Base-by-base conservation (phyloP, 2,329 filamentous ascomycete species). In the Penicillium sp. region DNA sequence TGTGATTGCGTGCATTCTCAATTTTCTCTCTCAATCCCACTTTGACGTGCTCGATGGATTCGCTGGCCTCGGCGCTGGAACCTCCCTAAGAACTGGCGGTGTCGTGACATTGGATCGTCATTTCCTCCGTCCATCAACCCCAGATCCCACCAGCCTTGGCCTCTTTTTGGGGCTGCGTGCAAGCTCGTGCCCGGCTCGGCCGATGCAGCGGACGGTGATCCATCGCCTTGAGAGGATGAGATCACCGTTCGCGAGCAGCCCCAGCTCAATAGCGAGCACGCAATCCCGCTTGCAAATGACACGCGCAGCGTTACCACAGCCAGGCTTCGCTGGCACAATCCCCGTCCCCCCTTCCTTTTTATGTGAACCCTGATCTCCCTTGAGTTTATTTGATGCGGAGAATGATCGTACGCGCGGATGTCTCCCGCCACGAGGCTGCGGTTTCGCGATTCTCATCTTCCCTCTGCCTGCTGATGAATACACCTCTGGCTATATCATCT, bases 251-350 rank as follows among this genome's bases (percentile, higher is more conserved):
- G 36, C 36, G 30, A 17, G 21, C 17, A 16, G 27, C 33, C 28
- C 36, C 19, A 40, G 45, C 30, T 43, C 36, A 25, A 49, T 55
- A 47, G 44, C 46, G 56, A 65, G 60, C 63, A 65, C 62, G 63
- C 62, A 59, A 65, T 64, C 57, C 47, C 49, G 52, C 50, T 54
- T 48, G 48, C 45, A 54, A 50, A 65, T 65, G 60, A 54, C 59
- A 59, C 33, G 48, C 50, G 56, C 50, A 47, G 43, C 54, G 45
- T 51, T 52, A 45, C 49, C 45, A 37, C 47, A 54, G 46, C 36
- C 49, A 40, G 47, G 48, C 33, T 41, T 40, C 31, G 36, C 38
- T 41, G 41, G 41, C 40, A 39, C 40, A 28, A 33, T 33, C 23
- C 33, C 34, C 35, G 25, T 32, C 23, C 23, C 35, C 18, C 28